A percentile compares a stretch with the other conserved stretches of the same genome.
These are phyloP conservation scores for Xerocomellus amylosporus DNA, from an alignment of 768 basidiomycete genomes.

Conservation along the genomic window DNA sequence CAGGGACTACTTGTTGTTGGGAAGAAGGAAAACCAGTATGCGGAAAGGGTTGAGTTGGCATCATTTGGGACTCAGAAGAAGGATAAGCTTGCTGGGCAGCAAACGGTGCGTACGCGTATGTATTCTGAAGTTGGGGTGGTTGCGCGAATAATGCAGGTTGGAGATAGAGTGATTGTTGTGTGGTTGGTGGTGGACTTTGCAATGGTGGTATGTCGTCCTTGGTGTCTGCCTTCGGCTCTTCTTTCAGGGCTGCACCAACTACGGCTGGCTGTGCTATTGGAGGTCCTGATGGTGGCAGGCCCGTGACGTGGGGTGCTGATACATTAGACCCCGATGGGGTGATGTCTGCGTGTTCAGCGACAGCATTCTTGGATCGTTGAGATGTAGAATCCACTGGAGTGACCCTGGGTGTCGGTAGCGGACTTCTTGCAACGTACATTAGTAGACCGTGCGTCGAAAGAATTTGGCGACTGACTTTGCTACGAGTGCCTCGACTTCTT, in stretches of 20 bases:
- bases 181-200: slow-evolving; percentile 1
- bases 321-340: neutral
- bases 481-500: slow-evolving; percentile 37
- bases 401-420: slow-evolving; percentile 59
- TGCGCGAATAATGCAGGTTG: slow-evolving; percentile 15
- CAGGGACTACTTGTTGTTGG: slow-evolving; percentile 13
- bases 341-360: neutral
- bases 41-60: slow-evolving; percentile 15
- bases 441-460: slow-evolving; percentile 10
- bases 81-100: slow-evolving; percentile 17
- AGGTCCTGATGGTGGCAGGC: neutral
- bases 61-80: slow-evolving; percentile 18
- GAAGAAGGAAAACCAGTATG: slow-evolving; percentile 16
- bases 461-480: slow-evolving; percentile 43
- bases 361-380: slow-evolving; percentile 8
- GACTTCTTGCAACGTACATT: slow-evolving; percentile 44
- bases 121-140: slow-evolving; percentile 20
- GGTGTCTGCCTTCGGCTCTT: slow-evolving; percentile 1
- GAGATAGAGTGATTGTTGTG: slow-evolving; percentile 10
- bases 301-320: neutral
- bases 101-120: slow-evolving; percentile 12
- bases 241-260: neutral
- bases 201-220: neutral
- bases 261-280: neutral
- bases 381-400: slow-evolving; percentile 43